Conservation (phyloP, 169 alveolate species). For the Blepharisma undulans region DNA sequence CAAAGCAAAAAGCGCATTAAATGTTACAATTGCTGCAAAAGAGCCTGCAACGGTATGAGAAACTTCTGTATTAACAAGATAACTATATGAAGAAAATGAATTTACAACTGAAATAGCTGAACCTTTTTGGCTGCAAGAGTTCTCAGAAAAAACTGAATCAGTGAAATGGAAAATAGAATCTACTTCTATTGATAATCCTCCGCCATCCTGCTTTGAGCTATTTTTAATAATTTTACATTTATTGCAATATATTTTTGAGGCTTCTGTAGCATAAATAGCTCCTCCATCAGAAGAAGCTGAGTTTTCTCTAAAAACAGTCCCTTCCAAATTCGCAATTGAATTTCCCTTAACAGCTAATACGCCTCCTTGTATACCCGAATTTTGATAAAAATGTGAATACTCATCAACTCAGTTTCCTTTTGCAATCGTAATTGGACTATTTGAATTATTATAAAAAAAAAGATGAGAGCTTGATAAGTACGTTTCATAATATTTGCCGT, state of each 20-base stretch:
- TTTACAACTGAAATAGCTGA: neutral
- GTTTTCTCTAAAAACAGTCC: neutral
- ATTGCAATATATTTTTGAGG: neutral
- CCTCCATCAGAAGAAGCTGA: neutral
- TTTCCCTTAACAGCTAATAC: neutral
- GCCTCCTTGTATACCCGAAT: neutral
- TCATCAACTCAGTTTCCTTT: neutral
- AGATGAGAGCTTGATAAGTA: neutral
- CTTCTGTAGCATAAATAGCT: neutral
- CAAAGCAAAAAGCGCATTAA: neutral
- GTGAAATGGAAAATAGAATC: neutral
- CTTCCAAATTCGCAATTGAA: neutral
- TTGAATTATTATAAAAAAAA: neutral
- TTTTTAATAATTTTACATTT: neutral
- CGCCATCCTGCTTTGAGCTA: neutral
- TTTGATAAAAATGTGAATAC: neutral
- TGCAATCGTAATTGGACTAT: neutral
- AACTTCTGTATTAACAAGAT: neutral
- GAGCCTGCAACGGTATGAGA: neutral
- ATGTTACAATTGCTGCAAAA: neutral
- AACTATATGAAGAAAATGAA: neutral
- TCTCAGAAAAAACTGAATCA: neutral
- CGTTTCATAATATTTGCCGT: neutral
- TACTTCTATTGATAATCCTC: neutral
- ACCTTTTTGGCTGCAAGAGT: neutral